Percentiles rank a stretch among this genome's conserved stretches.
Conservation (phyloP, 176 grass and related monocot genomes). For the Eleusine coracana region DNA sequence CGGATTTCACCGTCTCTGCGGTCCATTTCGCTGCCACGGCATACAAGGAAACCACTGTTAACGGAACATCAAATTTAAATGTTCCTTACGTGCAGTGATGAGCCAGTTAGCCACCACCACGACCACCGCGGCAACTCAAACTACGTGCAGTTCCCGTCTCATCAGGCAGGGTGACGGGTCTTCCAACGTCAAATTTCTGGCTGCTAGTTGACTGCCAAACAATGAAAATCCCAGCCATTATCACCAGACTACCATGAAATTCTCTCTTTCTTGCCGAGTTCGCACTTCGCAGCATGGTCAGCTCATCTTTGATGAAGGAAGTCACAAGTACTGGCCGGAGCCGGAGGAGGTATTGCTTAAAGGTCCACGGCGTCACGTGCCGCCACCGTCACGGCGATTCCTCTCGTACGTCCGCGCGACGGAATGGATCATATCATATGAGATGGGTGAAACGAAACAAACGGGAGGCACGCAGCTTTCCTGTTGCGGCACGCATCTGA, state of each 20-base stretch:
- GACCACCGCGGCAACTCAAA: background rate
- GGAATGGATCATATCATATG: background rate
- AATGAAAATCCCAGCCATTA: too few relatives aligned
- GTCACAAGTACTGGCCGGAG: background rate
- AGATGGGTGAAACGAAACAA: background rate
- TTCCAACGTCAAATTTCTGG: background rate
- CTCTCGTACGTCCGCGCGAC: background rate
- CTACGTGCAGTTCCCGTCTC: background rate
- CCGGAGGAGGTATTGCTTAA: background rate
- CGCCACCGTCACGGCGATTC: background rate
- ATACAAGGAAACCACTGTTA: background rate
- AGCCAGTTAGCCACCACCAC: background rate
- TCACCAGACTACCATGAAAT: background rate
- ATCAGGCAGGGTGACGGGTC: background rate
- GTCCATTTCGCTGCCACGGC: background rate
- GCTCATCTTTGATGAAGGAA: background rate
- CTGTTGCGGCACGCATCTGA: conserved; percentile 9
- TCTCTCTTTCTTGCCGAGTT: background rate
- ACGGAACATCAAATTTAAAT: background rate
- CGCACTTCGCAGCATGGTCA: background rate
- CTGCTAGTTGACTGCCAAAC: background rate
- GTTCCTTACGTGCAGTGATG: background rate
- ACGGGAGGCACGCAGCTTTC: background rate
- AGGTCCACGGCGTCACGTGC: conserved; percentile 27
- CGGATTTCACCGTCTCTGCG: background rate